Conservation (phyloP, 495 filamentous ascomycete species). For the Penicillium parvum region DNA sequence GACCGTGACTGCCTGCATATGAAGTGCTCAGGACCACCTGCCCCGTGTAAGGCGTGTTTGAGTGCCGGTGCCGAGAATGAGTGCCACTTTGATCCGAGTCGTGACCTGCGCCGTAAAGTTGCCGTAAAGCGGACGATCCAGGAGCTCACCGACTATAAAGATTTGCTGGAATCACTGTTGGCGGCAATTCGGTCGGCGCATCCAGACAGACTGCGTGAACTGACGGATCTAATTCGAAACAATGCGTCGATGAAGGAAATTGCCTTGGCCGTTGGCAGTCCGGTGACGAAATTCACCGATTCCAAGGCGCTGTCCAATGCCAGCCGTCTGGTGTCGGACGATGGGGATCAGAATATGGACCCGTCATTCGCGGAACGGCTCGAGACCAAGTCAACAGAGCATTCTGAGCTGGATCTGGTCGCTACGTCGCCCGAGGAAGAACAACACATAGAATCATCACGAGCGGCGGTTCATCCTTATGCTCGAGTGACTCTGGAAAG, state of each 20-base stretch:
- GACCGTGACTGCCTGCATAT: background rate
- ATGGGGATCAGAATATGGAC: slow-evolving; percentile 3
- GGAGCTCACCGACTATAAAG: slow-evolving; percentile 33
- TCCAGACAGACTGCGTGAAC: slow-evolving; percentile 16
- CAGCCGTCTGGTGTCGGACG: slow-evolving; percentile 10
- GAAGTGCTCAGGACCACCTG: slow-evolving; percentile 37
- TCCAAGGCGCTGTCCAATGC: slow-evolving; percentile 6
- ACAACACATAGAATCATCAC: slow-evolving; percentile 8
- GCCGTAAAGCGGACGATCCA: slow-evolving; percentile 34
- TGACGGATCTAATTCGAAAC: slow-evolving; percentile 26
- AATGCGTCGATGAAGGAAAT: slow-evolving; percentile 22
- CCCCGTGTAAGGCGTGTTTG: slow-evolving; percentile 37
- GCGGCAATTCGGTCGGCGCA: slow-evolving; percentile 24
- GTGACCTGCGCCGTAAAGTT: slow-evolving; percentile 40
- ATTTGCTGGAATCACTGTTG: slow-evolving; percentile 29
- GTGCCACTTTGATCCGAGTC: slow-evolving; percentile 38
- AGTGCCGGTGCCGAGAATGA: slow-evolving; percentile 20
- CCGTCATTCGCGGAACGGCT: background rate
- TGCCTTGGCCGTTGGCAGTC: slow-evolving; percentile 19
- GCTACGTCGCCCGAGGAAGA: slow-evolving; percentile 13
- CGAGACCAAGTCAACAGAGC: background rate
- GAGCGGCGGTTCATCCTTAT: slow-evolving; percentile 12
- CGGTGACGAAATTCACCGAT: slow-evolving; percentile 17
- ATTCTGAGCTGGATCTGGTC: slow-evolving; percentile 10
- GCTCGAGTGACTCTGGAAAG: slow-evolving; percentile 34